Evolutionary conservation across 1,284 basidiomycete species (phyloP).

Genomic region (Lignosus rhinocerotis): DNA sequence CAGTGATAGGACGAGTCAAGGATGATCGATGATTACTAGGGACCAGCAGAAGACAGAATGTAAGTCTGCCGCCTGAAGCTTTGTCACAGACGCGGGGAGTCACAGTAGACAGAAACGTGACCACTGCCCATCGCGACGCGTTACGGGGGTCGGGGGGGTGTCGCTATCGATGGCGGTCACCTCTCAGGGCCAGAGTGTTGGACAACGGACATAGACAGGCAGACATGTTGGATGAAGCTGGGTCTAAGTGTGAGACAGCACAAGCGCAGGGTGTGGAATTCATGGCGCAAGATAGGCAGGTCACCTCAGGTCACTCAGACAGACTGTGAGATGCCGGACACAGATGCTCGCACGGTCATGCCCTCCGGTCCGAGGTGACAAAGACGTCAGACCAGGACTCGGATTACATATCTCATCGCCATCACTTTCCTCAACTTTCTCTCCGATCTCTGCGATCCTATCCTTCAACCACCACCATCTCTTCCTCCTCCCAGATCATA

Average conservation of each 20-base stretch:
- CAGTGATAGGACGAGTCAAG: too few relatives aligned
- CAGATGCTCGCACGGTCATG: conserved; percentile 26
- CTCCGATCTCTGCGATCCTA: conserved; percentile 23
- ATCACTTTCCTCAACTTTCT: conserved; percentile 27
- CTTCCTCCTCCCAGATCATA: conserved; percentile 22
- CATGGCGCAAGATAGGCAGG: too few relatives aligned
- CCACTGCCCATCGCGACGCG: conserved; percentile 12
- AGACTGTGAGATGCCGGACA: conserved; percentile 15
- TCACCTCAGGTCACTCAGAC: too few relatives aligned
- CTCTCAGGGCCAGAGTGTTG: neutral
- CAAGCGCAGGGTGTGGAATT: too few relatives aligned
- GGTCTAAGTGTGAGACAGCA: too few relatives aligned
- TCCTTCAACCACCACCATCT: conserved; percentile 30
- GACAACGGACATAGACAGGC: neutral
- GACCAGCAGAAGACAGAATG: neutral
- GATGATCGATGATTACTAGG: neutral
- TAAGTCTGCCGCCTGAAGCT: neutral
- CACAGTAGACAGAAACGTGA: conserved; percentile 13
- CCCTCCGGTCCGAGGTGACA: conserved; percentile 26
- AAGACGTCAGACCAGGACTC: conserved; percentile 26
- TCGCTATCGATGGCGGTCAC: conserved; percentile 10
- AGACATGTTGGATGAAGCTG: too few relatives aligned
- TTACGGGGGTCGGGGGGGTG: conserved; percentile 2
- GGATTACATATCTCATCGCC: conserved; percentile 37
- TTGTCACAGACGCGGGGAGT: conserved; percentile 24